A percentile compares a stretch with the other conserved stretches of the same genome.
phyloP scores from a whole-genome alignment of 805 yeast genomes.

The Saccharomycopsis fodiens region DNA sequence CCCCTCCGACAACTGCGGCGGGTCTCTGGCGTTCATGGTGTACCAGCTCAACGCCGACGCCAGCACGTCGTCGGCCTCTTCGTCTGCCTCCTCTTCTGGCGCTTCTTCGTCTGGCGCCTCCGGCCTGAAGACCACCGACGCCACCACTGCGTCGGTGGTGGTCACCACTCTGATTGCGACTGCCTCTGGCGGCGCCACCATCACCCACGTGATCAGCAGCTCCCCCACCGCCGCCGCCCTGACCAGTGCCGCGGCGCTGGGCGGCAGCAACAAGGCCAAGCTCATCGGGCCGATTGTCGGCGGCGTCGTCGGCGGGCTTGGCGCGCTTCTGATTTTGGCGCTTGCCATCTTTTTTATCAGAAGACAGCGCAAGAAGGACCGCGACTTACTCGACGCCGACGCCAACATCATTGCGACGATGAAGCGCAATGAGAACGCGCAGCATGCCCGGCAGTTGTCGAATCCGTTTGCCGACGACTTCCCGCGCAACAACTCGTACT shows the following conservation, averaged over 20 bases:
- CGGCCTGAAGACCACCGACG: background rate
- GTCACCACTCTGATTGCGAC: conserved; percentile 16
- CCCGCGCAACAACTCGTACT: conserved; percentile 3
- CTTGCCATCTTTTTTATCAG: conserved; percentile 18
- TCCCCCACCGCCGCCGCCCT: conserved; percentile 15
- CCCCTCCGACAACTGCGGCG: conserved; percentile 33
- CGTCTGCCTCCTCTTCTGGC: conserved; percentile 3
- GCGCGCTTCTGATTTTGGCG: conserved; percentile 18
- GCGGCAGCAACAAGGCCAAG: conserved; percentile 12
- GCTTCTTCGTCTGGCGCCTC: background rate
- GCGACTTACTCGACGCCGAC: conserved; percentile 21
- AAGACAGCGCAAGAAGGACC: conserved; percentile 20
- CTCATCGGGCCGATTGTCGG: conserved; percentile 21
- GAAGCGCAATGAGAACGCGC: conserved; percentile 15
- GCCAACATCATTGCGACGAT: conserved; percentile 20
- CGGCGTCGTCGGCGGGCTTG: conserved; percentile 21
- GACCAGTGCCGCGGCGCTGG: conserved; percentile 18
- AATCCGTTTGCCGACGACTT: conserved; percentile 21
- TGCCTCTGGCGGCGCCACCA: conserved; percentile 16
- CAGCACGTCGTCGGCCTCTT: background rate
- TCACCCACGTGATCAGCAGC: conserved; percentile 16
- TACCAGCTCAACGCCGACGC: background rate
- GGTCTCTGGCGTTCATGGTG: conserved; percentile 26
- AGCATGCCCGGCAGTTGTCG: conserved; percentile 13
- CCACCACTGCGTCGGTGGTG: conserved; percentile 15